Evolutionary conservation across 305 asterid species (phyloP), one percentile per base, ranked within the genome.

Genomic region (Salvia sclarea): DNA sequence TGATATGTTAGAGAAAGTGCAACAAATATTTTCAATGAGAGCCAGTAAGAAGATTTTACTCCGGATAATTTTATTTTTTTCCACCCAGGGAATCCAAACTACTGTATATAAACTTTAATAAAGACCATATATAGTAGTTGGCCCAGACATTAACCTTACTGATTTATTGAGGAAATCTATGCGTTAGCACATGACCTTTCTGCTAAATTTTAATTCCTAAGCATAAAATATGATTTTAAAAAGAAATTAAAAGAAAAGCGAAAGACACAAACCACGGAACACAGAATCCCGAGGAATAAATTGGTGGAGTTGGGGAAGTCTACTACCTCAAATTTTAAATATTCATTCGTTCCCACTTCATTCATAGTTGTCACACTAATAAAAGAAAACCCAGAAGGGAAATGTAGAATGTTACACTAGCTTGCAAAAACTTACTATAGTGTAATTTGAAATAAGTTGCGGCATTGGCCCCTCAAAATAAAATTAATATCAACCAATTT

Each of bases 271-370:
- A 80, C 80, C 79, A 72, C 76, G 82, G 82, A 64, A 69, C 76
- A 81, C 88, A 77, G 96, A 85, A 84, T 85, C 90, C 83, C 95
- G 94, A 89, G 88, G 85, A 70, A 67, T 73, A 74, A 74, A 70
- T 9, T 81, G 82, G 79, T 78, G 84, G 79, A 67, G 80, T 21
- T 50, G 71, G 61, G 67, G 49, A 59, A 62, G 60, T 24, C 49
- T 20, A 24, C 62, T 41, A 64, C 66, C 63, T 49, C 68, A 16
- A 59, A 50, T 25, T 56, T 7, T 65, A 57, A 72, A 52, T 73
- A 70, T 73, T 49, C 37, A 30, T 30, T 30, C 40, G 10, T 1
- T 6, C 40, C 7, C 7, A 0, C 4, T 1, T 31, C 4, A 31
- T 8, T 31, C 37, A 31, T 4, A 31, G n/a, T n/a, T n/a, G n/a